Conservation (phyloP, 805 yeast genomes). For the Hanseniaspora guilliermondii region DNA sequence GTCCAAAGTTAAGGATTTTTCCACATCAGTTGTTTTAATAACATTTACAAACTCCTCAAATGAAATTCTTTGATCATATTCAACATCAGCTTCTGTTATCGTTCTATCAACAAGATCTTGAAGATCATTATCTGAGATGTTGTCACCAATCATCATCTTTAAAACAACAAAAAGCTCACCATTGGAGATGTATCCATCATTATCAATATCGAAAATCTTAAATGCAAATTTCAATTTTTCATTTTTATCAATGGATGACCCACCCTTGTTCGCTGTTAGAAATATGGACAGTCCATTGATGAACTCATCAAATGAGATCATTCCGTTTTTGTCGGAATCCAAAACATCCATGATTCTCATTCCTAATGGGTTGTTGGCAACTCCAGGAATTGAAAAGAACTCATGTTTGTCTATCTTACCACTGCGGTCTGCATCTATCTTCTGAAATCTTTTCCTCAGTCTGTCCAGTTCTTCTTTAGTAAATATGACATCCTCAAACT, state of each 20-base stretch:
- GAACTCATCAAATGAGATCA: constrained; percentile 90
- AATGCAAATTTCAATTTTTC: constrained; percentile 61
- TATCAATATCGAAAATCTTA: constrained; percentile 86
- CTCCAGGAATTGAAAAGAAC: constrained; percentile 85
- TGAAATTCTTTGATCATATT: constrained; percentile 74
- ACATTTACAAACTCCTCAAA: constrained; percentile 78
- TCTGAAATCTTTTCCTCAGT: constrained; percentile 84
- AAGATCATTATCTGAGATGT: constrained; percentile 70
- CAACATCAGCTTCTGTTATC: constrained; percentile 79
- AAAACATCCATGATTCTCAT: constrained; percentile 83
- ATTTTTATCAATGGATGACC: constrained; percentile 32
- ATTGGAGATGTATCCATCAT: constrained; percentile 88
- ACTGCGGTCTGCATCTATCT: constrained; percentile 80
- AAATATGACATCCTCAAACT: constrained; percentile 74
- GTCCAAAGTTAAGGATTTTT: constrained; percentile 46
- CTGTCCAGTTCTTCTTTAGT: constrained; percentile 87
- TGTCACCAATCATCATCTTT: constrained; percentile 94
- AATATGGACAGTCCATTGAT: constrained; percentile 77
- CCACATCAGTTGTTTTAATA: constrained; percentile 42
- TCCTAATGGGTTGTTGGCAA: constrained; percentile 80
- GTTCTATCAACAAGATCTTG: constrained; percentile 97
- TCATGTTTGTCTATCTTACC: constrained; percentile 88
- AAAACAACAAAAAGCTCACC: constrained; percentile 87
- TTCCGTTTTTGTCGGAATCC: constrained; percentile 86
- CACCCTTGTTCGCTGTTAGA: constrained; percentile 66